Base-by-base conservation (phyloP, 129 eudicot genomes). In the Flaveria brownii region DNA sequence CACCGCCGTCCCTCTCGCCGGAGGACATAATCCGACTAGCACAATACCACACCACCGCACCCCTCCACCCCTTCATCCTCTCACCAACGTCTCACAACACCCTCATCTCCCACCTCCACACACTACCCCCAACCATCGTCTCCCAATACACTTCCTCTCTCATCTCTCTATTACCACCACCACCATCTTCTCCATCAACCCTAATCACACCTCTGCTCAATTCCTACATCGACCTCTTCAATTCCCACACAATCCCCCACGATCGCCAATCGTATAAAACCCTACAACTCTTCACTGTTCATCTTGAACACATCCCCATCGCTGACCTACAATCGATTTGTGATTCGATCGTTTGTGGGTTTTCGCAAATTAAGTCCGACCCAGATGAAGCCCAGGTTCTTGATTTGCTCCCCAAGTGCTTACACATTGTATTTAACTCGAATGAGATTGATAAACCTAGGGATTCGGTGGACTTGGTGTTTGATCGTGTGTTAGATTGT, bases 381-480 rank as follows among this genome's bases (percentile, higher is more conserved):
- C 82, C 81, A 28, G 90, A 91, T 8, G 95, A 88, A 66, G 83
- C 88, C 3, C 95, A 91, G 70, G 54, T 88, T 11, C 86, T 91
- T 30, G 84, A 79, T 64, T 51, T 91, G 43, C 84, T 91, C 8
- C 92, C 95, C 9, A 86, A 80, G 65, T 85, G 96, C 45, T 56
- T 91, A 2, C 73, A 85, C 66, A 67, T 88, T 33, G 80, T 88
- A 20, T 78, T 65, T 4, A 66, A 57, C 18, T 86, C 84, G 2
- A 87, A 42, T 18, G 95, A 82, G 33, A 75, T 70, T 3, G 88
- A 85, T 36, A 78, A 81, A 45, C 76, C 88, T 4, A 55, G 26
- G 6, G 87, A 82, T 15, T 72, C 20, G 22, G 86, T 86, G 3
- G 54, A 84, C 23, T 71, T 67, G 16, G 83, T 76, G 55, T 61